Base-by-base conservation (phyloP, 805 yeast species). In the Starmerella floricola region DNA sequence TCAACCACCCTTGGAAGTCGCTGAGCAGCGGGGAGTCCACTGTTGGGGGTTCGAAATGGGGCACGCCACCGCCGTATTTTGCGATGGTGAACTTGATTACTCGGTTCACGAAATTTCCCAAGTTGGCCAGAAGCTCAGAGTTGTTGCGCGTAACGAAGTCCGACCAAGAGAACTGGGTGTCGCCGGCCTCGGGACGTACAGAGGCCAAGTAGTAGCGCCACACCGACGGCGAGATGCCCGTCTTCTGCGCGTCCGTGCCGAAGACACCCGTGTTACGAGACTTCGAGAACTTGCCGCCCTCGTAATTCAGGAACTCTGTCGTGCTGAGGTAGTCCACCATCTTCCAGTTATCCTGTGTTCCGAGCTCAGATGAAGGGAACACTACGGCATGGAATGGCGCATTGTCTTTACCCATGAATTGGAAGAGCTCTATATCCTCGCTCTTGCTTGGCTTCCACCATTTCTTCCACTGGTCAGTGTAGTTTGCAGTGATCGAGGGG, bases 361-460 rank as follows among this genome's bases (percentile, higher is more conserved):
- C 99, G 34, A 91, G 66, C 64, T 78, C 80, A 21, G 94, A 67
- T 33, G 93, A 78, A 46, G 99, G 99, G 85, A 88, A 91, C 43
- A 91, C 94, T 43, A 91, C 98, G 1, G 95, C 81, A 61, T 91
- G 99, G 84, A 91, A 91, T 26, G 97, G 96, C 56, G 87, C 96
- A 59, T 91, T 91, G 64, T 91, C 99, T 63, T 91, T 91, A 64
- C 99, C 99, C 99, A 91, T 91, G 63, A 91, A 91, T 68, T 91
- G 99, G 62, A 83, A 85, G 52, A 91, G 68, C 51, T 81, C 65
- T 49, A 91, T 95, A 48, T 86, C 62, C 41, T 86, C 85, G n/a
- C 95, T 94, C 58, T 81, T 70, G 17, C 40, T 39, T 12, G 54
- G 54, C 55, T 74, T 76, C 99, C 99, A 91, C 98, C 98, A 88